Conservation (phyloP, 2,329 filamentous ascomycete genomes). For the Trichoderma gracile region DNA sequence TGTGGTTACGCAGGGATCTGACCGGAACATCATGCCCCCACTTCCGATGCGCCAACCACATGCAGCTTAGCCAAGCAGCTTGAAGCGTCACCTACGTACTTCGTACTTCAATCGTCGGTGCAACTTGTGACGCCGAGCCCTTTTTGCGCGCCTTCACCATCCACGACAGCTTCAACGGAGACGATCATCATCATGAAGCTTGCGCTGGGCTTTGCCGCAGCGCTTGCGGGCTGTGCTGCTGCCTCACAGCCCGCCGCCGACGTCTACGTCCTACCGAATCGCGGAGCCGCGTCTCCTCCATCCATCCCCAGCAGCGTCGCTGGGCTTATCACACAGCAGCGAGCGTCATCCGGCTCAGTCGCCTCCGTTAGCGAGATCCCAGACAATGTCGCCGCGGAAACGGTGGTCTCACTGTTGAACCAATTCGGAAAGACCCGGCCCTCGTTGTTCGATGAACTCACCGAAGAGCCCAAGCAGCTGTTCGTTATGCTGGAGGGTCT, state of each 20-base stretch:
- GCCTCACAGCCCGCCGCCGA: slow-evolving; percentile 48
- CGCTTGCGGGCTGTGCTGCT: slow-evolving; percentile 42
- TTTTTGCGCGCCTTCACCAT: slow-evolving; percentile 30
- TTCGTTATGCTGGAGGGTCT: slow-evolving; percentile 61
- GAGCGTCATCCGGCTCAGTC: slow-evolving; percentile 51
- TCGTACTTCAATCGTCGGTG: slow-evolving; percentile 15
- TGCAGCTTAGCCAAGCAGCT: neutral
- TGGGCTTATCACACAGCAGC: slow-evolving; percentile 60
- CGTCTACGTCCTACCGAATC: slow-evolving; percentile 54
- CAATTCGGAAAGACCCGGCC: slow-evolving; percentile 56
- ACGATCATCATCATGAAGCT: slow-evolving; percentile 46
- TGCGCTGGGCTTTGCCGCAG: slow-evolving; percentile 43
- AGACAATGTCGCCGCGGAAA: slow-evolving; percentile 43
- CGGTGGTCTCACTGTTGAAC: slow-evolving; percentile 59
- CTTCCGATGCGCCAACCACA: slow-evolving; percentile 34
- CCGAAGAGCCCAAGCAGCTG: slow-evolving; percentile 51
- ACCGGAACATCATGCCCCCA: slow-evolving; percentile 37
- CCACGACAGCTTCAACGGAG: slow-evolving; percentile 38
- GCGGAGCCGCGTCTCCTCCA: slow-evolving; percentile 37
- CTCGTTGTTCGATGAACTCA: slow-evolving; percentile 50
- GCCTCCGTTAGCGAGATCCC: slow-evolving; percentile 51
- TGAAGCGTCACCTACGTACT: slow-evolving; percentile 20
- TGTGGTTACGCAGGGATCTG: slow-evolving; percentile 26
- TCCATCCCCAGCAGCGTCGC: slow-evolving; percentile 56
- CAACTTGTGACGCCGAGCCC: slow-evolving; percentile 38